phyloP scores from a whole-genome alignment of 352 stramenopile species.

The Phytophthora macrochlamydospora region DNA sequence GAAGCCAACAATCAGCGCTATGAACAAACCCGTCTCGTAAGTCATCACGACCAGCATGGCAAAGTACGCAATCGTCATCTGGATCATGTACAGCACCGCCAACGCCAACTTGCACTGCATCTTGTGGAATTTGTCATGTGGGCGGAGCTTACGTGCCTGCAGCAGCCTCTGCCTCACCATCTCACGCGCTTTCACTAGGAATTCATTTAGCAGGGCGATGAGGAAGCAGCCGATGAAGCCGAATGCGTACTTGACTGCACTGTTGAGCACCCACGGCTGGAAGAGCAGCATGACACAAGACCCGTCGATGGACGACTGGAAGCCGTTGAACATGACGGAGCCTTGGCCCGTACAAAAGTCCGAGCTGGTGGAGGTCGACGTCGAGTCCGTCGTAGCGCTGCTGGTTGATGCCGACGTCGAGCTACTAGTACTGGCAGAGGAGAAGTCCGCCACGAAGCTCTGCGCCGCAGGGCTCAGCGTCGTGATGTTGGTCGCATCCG shows the following conservation, averaged over 20 bases:
- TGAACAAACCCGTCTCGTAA: conserved; percentile 79
- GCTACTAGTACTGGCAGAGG: conserved; percentile 22
- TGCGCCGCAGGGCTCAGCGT: conserved; percentile 53
- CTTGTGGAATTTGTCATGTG: conserved; percentile 60
- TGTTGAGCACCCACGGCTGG: conserved; percentile 80
- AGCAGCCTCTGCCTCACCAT: conserved; percentile 53
- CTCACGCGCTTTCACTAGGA: conserved; percentile 62
- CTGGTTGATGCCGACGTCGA: conserved; percentile 19
- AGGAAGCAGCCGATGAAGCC: conserved; percentile 73
- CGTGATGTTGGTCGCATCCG: conserved; percentile 65
- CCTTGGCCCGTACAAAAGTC: conserved; percentile 69
- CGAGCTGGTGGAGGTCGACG: conserved; percentile 28
- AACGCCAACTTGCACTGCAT: conserved; percentile 67
- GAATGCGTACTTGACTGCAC: conserved; percentile 70
- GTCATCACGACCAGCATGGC: conserved; percentile 87
- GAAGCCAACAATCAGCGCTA: conserved; percentile 75
- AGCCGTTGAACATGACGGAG: conserved; percentile 86
- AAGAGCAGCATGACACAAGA: conserved; percentile 82
- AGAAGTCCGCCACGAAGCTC: conserved; percentile 35
- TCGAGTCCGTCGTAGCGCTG: conserved; percentile 24
- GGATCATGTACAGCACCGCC: conserved; percentile 73
- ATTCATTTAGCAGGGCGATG: conserved; percentile 71
- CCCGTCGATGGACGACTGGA: conserved; percentile 74
- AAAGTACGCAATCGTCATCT: conserved; percentile 86
- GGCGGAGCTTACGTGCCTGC: conserved; percentile 34